phyloP scores from a whole-genome alignment of 2,329 filamentous ascomycete genomes.

The Colletotrichum sp. region DNA sequence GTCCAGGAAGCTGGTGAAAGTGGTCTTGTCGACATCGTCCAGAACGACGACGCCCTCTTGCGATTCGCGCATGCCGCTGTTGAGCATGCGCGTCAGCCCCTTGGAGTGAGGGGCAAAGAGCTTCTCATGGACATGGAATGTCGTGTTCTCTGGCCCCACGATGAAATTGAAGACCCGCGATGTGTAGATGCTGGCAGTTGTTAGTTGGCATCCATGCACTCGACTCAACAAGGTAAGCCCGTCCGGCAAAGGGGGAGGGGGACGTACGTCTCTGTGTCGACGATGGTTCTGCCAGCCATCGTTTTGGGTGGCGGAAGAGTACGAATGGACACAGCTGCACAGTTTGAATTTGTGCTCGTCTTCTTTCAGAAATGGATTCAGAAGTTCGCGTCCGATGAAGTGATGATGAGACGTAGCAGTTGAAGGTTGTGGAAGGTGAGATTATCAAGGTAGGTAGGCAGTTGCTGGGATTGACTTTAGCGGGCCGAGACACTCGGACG shows the following conservation, averaged over 20 bases:
- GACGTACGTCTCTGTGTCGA: neutral
- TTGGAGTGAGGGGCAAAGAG: neutral
- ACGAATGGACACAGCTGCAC: fast-evolving
- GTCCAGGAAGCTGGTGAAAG: neutral
- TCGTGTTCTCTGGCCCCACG: neutral
- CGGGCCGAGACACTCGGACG: neutral
- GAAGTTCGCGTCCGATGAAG: neutral
- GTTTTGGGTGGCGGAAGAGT: neutral
- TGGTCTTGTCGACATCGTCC: neutral
- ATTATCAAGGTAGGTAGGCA: neutral
- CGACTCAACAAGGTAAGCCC: neutral
- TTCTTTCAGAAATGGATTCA: neutral
- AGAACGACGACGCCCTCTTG: neutral
- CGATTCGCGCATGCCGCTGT: neutral
- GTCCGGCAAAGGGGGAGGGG: neutral
- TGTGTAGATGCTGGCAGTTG: neutral
- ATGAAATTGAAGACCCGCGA: neutral
- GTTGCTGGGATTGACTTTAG: neutral
- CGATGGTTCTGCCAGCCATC: neutral
- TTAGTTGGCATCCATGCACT: neutral
- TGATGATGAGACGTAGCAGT: neutral
- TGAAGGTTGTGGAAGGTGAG: neutral
- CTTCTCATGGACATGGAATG: neutral
- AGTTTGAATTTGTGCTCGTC: neutral
- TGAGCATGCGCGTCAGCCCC: neutral